Evolutionary conservation across 371 early-diverging fungal species (phyloP).

Genomic region (Haplosporangium sp.): DNA sequence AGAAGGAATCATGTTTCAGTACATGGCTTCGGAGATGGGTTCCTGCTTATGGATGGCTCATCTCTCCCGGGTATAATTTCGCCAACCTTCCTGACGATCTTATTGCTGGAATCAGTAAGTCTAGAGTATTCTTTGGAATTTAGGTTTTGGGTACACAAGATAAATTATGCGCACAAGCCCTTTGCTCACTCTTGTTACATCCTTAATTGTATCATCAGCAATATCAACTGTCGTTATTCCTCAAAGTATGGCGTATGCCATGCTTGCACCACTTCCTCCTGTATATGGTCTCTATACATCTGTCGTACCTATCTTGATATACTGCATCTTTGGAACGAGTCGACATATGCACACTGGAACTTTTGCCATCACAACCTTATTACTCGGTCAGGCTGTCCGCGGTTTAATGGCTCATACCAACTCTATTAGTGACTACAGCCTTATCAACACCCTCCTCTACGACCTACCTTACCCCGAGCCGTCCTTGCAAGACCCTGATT

Average conservation of each 20-base stretch:
- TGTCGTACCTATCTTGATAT: constrained; percentile 60
- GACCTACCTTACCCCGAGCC: background rate
- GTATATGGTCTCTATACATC: constrained; percentile 67
- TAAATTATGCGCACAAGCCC: constrained; percentile 5
- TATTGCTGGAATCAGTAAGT: constrained; percentile 58
- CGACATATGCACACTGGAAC: constrained; percentile 61
- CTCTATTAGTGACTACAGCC: constrained; percentile 3
- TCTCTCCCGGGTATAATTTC: constrained; percentile 51
- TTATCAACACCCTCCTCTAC: constrained; percentile 26
- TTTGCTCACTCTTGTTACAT: background rate
- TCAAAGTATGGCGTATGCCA: constrained; percentile 70
- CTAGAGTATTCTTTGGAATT: background rate
- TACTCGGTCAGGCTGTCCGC: constrained; percentile 59
- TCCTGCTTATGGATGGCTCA: constrained; percentile 53
- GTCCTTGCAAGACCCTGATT: constrained; percentile 18
- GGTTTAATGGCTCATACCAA: constrained; percentile 33
- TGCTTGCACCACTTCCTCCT: constrained; percentile 63
- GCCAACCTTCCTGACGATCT: constrained; percentile 51
- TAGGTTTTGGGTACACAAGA: background rate
- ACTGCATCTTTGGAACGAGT: constrained; percentile 60
- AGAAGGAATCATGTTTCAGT: constrained; percentile 38
- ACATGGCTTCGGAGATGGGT: constrained; percentile 39
- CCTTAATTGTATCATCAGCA: constrained; percentile 34
- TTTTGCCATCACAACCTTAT: constrained; percentile 62
- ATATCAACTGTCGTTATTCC: constrained; percentile 65